These are phyloP conservation scores for Talaromyces ruber DNA, from an alignment of 495 filamentous ascomycete genomes.

Conservation along the genomic window DNA sequence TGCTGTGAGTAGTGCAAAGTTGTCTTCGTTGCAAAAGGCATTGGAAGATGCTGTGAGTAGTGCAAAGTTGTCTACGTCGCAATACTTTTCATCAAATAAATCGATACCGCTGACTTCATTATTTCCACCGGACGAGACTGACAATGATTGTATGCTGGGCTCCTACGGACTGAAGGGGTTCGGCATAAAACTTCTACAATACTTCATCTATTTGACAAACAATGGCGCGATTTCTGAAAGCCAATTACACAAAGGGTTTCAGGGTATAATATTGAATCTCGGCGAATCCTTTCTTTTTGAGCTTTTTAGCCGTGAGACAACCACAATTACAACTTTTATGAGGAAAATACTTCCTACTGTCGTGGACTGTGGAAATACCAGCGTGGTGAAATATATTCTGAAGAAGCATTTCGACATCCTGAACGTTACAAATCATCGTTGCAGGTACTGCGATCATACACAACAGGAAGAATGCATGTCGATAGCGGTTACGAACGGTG, in stretches of 20 bases:
- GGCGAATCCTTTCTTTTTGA: not conserved
- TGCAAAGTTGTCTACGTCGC: too few relatives aligned
- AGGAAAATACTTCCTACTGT: slow-evolving; percentile 1
- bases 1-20: not conserved
- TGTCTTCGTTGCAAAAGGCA: not conserved
- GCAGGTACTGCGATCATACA: not conserved
- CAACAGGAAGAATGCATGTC: not conserved
- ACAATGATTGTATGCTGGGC: too few relatives aligned
- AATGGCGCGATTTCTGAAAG: not conserved
- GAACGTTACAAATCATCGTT: not conserved
- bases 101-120: not conserved
- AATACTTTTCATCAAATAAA: not conserved
- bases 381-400: not conserved
- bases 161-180: too few relatives aligned
- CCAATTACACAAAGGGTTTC: not conserved
- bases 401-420: not conserved
- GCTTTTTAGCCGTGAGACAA: not conserved
- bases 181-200: not conserved
- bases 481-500: not conserved
- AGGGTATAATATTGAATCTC: not conserved
- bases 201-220: not conserved
- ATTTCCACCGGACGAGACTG: not conserved
- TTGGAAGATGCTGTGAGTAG: not conserved
- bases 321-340: not conserved
- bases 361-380: not conserved